Base-by-base conservation (phyloP, 768 basidiomycete species). In the Saitozyma sp. region DNA sequence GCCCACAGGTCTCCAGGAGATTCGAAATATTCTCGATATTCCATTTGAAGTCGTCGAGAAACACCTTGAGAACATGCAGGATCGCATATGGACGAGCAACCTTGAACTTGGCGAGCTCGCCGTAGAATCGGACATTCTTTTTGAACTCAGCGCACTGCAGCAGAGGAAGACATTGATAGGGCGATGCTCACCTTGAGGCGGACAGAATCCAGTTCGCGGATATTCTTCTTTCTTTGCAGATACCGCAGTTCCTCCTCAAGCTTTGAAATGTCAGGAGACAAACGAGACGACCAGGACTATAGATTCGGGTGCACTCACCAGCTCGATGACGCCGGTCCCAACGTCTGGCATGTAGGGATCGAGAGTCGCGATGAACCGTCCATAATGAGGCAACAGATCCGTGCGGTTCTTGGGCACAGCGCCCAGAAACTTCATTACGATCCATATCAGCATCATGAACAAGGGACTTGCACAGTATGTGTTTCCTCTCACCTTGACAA, bases 231-330 rank as follows among this genome's bases (percentile, higher is more conserved):
- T 58, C 89, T 83, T 72, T 98, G 95, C 11, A 99, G 82, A 71
- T 97, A 99, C 8, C 91, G 86, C 76, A 98, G 94, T 76, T 98
- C 95, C 69, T 98, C 95, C 68, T 98, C 94, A 57, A 99, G 85
- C 94, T 96, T 29, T 29, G 29, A 29, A 29, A 5, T 29, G 29
- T 29, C 29, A 29, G 29, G 29, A 29, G 2, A 29, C 29, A 29
- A 29, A 29, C 29, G 29, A 70, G 8, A 20, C 39, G 14, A 38
- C 59, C 54, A 65, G 41, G 45, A 46, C 20, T 19, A 50, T 50
- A 10, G 39, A 50, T 20, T 6, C 45, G 14, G 14, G 9, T 11
- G 50, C 29, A 84, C 90, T 78, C 71, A 97, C 93, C 67, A 86
- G 82, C 43, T 87, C 84, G 16, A 97, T 85, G 6, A 97, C 81